A percentile compares a stretch with the other conserved stretches of the same genome.
Evolutionary conservation across 192 early-diverging fungal species (phyloP).

Genomic region (Backusella psychrophila): DNA sequence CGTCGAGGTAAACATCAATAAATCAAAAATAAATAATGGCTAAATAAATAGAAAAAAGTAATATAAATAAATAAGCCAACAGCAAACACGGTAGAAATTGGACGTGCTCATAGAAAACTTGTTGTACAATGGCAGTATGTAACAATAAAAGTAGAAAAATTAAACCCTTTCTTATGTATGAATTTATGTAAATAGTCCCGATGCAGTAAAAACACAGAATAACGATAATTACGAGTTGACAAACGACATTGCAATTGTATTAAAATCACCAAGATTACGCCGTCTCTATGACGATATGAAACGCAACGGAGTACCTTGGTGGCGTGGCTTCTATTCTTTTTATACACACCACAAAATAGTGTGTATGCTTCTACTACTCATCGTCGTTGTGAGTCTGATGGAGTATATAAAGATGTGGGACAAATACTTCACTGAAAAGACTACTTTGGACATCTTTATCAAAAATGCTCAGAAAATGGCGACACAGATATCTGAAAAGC

Average conservation of each 20-base stretch:
- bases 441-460: not conserved
- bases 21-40: not conserved
- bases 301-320: not conserved
- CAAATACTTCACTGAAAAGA: not conserved
- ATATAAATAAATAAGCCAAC: not conserved
- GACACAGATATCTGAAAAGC: not conserved
- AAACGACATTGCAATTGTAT: not conserved
- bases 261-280: not conserved
- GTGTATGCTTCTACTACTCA: not conserved
- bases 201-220: not conserved
- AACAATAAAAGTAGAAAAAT: not conserved
- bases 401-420: slow-evolving; percentile 5
- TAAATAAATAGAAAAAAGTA: slow-evolving; percentile 1
- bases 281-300: not conserved
- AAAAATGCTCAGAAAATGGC: slow-evolving; percentile 2
- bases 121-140: slow-evolving; percentile 10
- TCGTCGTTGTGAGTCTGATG: not conserved
- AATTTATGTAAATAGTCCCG: not conserved
- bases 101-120: slow-evolving; percentile 7
- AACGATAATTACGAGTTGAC: not conserved
- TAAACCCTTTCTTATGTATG: not conserved
- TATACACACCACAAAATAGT: not conserved
- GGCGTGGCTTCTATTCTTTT: not conserved
- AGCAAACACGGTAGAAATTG: not conserved
- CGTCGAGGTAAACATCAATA: not conserved